A percentile compares a stretch with the other conserved stretches of the same genome.
These are phyloP conservation scores for Monosporascus sp. DNA, from an alignment of 2,329 filamentous ascomycete genomes.

Conservation along the genomic window DNA sequence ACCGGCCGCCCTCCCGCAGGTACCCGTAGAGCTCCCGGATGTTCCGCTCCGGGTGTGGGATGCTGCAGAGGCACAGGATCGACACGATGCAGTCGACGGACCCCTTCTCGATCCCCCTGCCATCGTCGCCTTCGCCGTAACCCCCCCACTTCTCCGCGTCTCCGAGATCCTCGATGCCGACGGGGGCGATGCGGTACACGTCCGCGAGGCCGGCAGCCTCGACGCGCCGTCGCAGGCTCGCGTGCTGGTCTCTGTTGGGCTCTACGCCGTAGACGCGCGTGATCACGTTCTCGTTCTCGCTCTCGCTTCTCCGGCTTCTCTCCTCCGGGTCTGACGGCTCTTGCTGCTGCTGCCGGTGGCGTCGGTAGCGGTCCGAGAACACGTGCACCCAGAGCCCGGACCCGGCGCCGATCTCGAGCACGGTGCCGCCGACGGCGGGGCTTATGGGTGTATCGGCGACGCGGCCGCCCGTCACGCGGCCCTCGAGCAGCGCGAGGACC, in stretches of 20 bases:
- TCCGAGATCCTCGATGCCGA: slow-evolving; percentile 55
- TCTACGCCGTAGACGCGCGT: slow-evolving; percentile 58
- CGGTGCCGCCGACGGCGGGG: slow-evolving; percentile 41
- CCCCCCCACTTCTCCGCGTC: slow-evolving; percentile 36
- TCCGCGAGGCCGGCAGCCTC: slow-evolving; percentile 47
- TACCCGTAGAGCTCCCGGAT: slow-evolving; percentile 50
- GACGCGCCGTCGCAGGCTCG: slow-evolving; percentile 40
- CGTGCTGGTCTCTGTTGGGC: slow-evolving; percentile 52
- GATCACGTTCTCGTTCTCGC: slow-evolving; percentile 17
- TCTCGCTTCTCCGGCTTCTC: slow-evolving; percentile 4
- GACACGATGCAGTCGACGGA: slow-evolving; percentile 56
- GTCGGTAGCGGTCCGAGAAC: slow-evolving; percentile 27
- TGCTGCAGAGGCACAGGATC: slow-evolving; percentile 58
- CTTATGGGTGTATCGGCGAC: slow-evolving; percentile 27
- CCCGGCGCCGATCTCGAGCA: slow-evolving; percentile 60
- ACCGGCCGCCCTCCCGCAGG: slow-evolving; percentile 56
- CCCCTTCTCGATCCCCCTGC: slow-evolving; percentile 36
- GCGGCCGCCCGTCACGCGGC: slow-evolving; percentile 35
- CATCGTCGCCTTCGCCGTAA: slow-evolving; percentile 9
- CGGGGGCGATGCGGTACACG: slow-evolving; percentile 56
- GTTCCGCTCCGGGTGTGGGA: slow-evolving; percentile 54
- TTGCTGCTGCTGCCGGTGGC: slow-evolving; percentile 2
- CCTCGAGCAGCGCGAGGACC: slow-evolving; percentile 51
- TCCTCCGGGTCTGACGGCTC: slow-evolving; percentile 1
- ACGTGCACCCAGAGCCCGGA: slow-evolving; percentile 55